Conservation (phyloP, 495 filamentous ascomycete genomes). For the Podospora anserina region DNA sequence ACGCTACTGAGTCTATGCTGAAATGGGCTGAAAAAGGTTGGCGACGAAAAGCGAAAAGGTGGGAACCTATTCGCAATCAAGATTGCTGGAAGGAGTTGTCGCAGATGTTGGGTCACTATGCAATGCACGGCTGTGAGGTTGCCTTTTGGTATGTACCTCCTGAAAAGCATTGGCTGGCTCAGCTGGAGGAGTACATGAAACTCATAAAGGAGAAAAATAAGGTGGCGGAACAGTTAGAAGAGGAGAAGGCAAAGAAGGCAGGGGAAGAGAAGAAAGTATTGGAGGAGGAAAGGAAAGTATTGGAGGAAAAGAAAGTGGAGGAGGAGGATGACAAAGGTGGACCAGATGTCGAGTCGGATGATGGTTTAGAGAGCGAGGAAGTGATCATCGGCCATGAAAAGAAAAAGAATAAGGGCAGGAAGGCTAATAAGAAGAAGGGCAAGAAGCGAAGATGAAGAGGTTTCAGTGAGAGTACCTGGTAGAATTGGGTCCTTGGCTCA, state of each 20-base stretch:
- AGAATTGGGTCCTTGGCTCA: too few relatives aligned
- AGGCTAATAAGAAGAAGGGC: too few relatives aligned
- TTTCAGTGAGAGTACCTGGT: too few relatives aligned
- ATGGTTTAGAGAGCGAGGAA: too few relatives aligned
- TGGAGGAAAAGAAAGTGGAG: background rate
- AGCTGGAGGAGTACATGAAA: too few relatives aligned
- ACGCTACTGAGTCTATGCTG: background rate
- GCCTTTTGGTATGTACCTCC: background rate
- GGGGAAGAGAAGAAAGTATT: background rate
- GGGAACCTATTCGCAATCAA: background rate
- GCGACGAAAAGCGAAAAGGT: background rate
- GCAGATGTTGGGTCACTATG: background rate
- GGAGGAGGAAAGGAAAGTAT: background rate
- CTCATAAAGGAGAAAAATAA: too few relatives aligned
- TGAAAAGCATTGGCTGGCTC: background rate
- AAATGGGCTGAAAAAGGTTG: background rate
- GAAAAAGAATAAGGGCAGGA: too few relatives aligned
- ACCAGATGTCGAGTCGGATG: too few relatives aligned
- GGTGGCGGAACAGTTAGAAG: background rate
- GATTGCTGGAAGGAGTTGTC: background rate
- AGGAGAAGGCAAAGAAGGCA: background rate
- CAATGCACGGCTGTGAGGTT: background rate
- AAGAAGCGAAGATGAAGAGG: too few relatives aligned
- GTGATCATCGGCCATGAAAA: too few relatives aligned
- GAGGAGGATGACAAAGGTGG: background rate